Conservation (phyloP, 176 grass and related monocot species). For the Triticum monococcum region DNA sequence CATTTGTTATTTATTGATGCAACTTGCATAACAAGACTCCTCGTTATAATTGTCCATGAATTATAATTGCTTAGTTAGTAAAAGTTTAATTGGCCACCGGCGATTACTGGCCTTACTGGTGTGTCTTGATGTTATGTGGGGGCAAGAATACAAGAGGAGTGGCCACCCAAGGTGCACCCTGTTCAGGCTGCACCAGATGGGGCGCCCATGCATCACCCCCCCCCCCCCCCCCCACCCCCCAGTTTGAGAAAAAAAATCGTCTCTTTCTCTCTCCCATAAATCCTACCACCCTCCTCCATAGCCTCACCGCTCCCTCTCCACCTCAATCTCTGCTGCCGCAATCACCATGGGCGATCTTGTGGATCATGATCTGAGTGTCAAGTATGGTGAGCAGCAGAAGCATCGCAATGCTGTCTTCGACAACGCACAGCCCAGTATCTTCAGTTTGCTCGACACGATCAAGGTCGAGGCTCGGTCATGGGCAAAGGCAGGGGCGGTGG, state of each 20-base stretch:
- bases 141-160: not conserved
- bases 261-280: too few relatives aligned
- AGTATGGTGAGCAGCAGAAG: too few relatives aligned
- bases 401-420: too few relatives aligned
- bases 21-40: slow-evolving; percentile 1
- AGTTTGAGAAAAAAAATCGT: not conserved
- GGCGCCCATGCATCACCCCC: not conserved
- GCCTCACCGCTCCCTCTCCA: too few relatives aligned
- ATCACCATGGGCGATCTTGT: too few relatives aligned
- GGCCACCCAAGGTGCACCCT: not conserved
- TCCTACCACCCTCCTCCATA: too few relatives aligned
- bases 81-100: not conserved
- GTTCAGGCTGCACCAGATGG: not conserved
- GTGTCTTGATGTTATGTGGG: not conserved
- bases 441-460: too few relatives aligned
- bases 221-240: not conserved
- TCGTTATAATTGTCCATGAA: not conserved
- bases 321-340: too few relatives aligned
- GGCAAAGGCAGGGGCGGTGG: not conserved
- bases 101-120: not conserved
- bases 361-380: too few relatives aligned
- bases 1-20: not conserved
- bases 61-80: not conserved
- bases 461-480: not conserved
- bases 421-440: too few relatives aligned